Evolutionary conservation across 345 rosid genomes (phyloP).

Genomic region (Geranium rotundifolium): DNA sequence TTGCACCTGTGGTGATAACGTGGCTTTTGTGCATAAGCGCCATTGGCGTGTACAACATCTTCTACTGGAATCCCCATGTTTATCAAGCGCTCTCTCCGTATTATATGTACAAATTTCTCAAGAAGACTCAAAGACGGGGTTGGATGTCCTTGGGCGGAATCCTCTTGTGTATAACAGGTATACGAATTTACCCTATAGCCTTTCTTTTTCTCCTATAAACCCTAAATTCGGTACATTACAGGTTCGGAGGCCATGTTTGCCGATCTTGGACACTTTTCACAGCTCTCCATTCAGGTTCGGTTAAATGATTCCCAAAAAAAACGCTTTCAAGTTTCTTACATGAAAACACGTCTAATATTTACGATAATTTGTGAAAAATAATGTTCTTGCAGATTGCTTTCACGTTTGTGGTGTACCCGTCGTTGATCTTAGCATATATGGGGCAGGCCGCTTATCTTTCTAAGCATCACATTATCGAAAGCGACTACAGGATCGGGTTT

Average conservation of each 20-base stretch:
- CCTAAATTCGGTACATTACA: constrained; percentile 11
- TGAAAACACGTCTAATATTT: not conserved
- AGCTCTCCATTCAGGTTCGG: constrained; percentile 72
- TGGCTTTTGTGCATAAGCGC: constrained; percentile 87
- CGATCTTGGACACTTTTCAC: constrained; percentile 95
- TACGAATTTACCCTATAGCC: not conserved
- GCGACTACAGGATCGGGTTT: constrained; percentile 66
- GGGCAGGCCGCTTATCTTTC: constrained; percentile 98
- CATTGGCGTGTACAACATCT: constrained; percentile 78
- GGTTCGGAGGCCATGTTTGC: constrained; percentile 99
- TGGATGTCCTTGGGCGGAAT: constrained; percentile 99
- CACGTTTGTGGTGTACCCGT: constrained; percentile 80
- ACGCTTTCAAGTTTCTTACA: not conserved
- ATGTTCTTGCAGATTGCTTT: constrained; percentile 67
- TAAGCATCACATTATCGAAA: constrained; percentile 51
- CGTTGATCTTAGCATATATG: constrained; percentile 94
- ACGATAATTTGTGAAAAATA: too few species aligned
- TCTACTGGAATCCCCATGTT: constrained; percentile 85
- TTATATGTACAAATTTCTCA: constrained; percentile 81
- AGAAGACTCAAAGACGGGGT: constrained; percentile 82
- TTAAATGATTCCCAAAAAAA: not conserved
- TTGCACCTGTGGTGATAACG: constrained; percentile 64
- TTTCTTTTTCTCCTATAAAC: too few species aligned
- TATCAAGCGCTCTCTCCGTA: constrained; percentile 92
- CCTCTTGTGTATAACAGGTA: constrained; percentile 88